Evolutionary conservation across 2,329 filamentous ascomycete genomes (phyloP).

Genomic region (Alternaria hordeiaustralica): DNA sequence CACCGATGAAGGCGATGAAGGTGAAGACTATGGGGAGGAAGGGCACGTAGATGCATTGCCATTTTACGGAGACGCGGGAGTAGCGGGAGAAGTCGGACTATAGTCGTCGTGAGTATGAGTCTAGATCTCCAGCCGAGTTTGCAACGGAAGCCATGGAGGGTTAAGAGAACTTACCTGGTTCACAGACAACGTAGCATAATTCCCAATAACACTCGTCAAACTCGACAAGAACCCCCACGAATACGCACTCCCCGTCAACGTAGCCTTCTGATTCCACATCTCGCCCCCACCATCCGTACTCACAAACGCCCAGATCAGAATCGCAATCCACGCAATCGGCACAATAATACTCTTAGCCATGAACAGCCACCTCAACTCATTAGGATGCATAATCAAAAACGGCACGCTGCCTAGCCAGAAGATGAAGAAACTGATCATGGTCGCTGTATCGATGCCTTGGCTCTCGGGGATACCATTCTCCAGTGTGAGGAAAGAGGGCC

Average conservation of each 20-base stretch:
- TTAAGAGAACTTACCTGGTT: constrained; percentile 49
- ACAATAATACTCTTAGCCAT: constrained; percentile 56
- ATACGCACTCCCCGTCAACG: constrained; percentile 58
- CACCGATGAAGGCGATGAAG: constrained; percentile 63
- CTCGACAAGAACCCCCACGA: constrained; percentile 61
- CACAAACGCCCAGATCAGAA: constrained; percentile 68
- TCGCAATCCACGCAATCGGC: constrained; percentile 66
- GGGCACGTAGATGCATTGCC: constrained; percentile 59
- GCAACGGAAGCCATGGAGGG: background rate
- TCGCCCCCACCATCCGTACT: constrained; percentile 60
- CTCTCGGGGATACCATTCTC: constrained; percentile 59
- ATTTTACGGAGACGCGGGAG: constrained; percentile 56
- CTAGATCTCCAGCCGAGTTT: background rate
- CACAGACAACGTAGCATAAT: constrained; percentile 60
- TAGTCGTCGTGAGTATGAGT: constrained; percentile 7
- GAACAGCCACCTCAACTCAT: constrained; percentile 62
- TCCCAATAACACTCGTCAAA: constrained; percentile 58
- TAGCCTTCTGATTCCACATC: constrained; percentile 56
- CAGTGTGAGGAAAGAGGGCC: constrained; percentile 62
- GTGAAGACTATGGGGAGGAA: constrained; percentile 61
- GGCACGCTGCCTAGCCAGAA: constrained; percentile 64
- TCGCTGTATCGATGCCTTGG: constrained; percentile 63
- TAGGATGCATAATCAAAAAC: constrained; percentile 63
- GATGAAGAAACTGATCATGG: constrained; percentile 64
- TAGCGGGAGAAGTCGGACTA: constrained; percentile 65